These are phyloP conservation scores for Neofusicoccum cordaticola DNA, from an alignment of 2,329 filamentous ascomycete species.

Conservation along the genomic window DNA sequence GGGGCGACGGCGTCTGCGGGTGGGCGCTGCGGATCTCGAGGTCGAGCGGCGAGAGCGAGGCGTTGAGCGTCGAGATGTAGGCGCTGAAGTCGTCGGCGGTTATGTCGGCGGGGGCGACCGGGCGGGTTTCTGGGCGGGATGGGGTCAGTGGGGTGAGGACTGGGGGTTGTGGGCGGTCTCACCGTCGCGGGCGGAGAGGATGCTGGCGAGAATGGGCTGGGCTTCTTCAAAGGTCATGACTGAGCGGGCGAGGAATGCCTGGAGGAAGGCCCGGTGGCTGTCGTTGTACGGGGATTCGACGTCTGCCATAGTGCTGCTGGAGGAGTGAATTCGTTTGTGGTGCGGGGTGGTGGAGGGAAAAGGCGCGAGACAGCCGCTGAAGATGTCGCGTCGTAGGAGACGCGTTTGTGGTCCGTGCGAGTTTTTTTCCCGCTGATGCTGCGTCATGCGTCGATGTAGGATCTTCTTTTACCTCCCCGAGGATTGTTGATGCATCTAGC, in stretches of 20 bases:
- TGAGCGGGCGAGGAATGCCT: constrained; percentile 78
- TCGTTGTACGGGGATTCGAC: constrained; percentile 50
- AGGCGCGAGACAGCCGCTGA: background rate
- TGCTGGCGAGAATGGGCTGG: constrained; percentile 70
- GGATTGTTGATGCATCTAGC: too few species aligned
- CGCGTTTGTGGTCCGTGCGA: background rate
- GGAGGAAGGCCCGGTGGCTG: constrained; percentile 82
- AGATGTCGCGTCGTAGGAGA: background rate
- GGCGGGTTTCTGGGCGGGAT: constrained; percentile 24
- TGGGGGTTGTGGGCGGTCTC: constrained; percentile 6
- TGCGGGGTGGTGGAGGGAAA: background rate
- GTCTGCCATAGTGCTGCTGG: background rate
- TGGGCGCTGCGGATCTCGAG: constrained; percentile 76
- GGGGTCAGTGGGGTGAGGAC: background rate
- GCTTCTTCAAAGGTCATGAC: constrained; percentile 73
- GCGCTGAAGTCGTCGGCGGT: constrained; percentile 64
- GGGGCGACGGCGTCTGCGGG: constrained; percentile 58
- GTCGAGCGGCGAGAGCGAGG: constrained; percentile 74
- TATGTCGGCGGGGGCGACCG: constrained; percentile 60
- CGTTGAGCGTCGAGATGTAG: constrained; percentile 69
- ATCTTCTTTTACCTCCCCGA: too few species aligned
- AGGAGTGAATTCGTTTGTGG: background rate
- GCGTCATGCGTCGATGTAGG: background rate
- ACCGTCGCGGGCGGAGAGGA: constrained; percentile 60
- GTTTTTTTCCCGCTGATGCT: background rate